phyloP scores from a whole-genome alignment of 768 basidiomycete species.

The Naganishia antarctica region DNA sequence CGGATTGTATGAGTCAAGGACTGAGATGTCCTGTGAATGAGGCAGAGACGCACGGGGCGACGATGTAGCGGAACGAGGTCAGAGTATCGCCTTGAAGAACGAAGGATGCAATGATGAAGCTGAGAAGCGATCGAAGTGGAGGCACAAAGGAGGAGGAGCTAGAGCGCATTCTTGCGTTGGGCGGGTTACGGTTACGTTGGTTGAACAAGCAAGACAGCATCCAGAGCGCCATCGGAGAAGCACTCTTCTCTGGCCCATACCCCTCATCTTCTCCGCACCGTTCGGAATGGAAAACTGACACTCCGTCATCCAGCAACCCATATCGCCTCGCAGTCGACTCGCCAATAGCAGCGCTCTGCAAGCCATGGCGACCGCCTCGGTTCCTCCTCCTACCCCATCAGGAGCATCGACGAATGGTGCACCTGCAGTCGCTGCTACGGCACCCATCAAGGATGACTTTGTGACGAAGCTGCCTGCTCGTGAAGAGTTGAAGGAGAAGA shows the following conservation, averaged over 20 bases:
- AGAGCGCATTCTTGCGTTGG: too few relatives aligned
- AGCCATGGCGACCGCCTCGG: neutral
- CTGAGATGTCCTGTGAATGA: neutral
- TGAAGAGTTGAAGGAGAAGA: conserved; percentile 35
- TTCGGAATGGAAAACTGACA: neutral
- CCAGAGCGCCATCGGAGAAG: too few relatives aligned
- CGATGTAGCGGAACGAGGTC: too few relatives aligned
- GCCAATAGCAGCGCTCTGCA: neutral
- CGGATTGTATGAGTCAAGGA: neutral
- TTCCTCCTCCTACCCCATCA: neutral
- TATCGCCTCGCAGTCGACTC: neutral
- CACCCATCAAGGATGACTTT: conserved; percentile 42
- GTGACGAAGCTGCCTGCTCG: conserved; percentile 41
- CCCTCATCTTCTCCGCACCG: neutral
- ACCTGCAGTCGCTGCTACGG: neutral
- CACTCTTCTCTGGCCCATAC: too few relatives aligned
- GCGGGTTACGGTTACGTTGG: too few relatives aligned
- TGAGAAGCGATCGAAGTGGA: conserved; percentile 5
- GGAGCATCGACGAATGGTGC: neutral
- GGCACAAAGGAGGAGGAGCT: neutral
- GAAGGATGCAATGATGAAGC: neutral
- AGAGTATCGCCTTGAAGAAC: too few relatives aligned
- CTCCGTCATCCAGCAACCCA: neutral
- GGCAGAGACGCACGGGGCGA: neutral
- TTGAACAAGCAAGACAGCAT: too few relatives aligned